These are phyloP conservation scores for Passiflora organensis DNA, from an alignment of 345 rosid species.

Conservation along the genomic window DNA sequence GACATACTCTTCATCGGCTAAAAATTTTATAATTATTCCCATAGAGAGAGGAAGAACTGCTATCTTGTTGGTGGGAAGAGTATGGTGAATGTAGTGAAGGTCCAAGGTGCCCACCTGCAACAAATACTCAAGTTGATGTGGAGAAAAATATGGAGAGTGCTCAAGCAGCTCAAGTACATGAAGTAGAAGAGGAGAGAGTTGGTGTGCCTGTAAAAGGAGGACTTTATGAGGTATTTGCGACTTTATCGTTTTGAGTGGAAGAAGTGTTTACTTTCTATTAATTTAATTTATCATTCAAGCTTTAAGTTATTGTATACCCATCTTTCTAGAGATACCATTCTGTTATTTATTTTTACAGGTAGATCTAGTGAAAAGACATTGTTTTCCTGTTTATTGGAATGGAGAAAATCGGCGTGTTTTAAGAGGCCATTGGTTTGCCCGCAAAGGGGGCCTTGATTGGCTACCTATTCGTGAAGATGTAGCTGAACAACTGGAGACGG, in stretches of 20 bases:
- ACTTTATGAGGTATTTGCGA: conserved; percentile 64
- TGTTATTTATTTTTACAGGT: conserved; percentile 42
- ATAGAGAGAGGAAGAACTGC: conserved; percentile 91
- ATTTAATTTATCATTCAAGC: not conserved
- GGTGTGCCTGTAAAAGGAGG: conserved; percentile 99
- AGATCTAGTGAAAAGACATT: conserved; percentile 73
- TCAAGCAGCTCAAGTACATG: no score
- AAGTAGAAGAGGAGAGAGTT: conserved; percentile 85
- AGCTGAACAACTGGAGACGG: conserved; percentile 82
- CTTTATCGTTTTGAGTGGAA: not conserved
- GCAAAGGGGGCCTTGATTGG: conserved; percentile 93
- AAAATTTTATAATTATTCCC: not conserved
- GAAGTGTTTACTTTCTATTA: not conserved
- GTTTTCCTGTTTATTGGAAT: conserved; percentile 93
- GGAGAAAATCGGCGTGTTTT: conserved; percentile 95
- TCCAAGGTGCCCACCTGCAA: conserved; percentile 40
- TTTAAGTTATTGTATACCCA: not conserved
- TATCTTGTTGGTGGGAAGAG: conserved; percentile 96
- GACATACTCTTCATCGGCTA: no score
- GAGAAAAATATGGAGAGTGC: conserved; percentile 31
- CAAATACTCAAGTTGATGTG: conserved; percentile 30
- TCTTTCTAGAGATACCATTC: not conserved
- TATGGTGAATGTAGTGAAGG: conserved; percentile 99
- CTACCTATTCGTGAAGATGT: conserved; percentile 90
- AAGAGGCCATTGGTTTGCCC: conserved; percentile 98